These are phyloP conservation scores for Williopsis jadinii DNA, from an alignment of 1,139 yeast species.

Conservation along the genomic window DNA sequence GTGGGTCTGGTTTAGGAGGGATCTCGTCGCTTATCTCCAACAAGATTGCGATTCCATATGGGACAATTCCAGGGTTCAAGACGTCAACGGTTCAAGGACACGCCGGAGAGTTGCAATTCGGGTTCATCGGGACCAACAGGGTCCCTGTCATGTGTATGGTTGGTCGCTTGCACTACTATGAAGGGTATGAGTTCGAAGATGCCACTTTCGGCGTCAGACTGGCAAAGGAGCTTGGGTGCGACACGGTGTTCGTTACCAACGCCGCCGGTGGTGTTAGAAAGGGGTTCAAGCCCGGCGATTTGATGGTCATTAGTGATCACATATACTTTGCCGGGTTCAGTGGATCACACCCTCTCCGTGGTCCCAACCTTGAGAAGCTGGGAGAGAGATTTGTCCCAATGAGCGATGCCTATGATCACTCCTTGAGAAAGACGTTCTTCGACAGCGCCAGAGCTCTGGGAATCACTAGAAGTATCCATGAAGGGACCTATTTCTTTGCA, in stretches of 20 bases:
- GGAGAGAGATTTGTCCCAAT: slow-evolving; percentile 88
- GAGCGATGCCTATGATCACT: slow-evolving; percentile 83
- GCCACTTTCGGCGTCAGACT: slow-evolving; percentile 85
- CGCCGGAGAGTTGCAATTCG: slow-evolving; percentile 76
- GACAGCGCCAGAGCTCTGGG: slow-evolving; percentile 44
- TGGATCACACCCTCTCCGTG: slow-evolving; percentile 83
- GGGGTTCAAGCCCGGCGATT: slow-evolving; percentile 68
- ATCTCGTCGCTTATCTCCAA: slow-evolving; percentile 47
- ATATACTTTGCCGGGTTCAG: slow-evolving; percentile 86
- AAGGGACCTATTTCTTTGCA: slow-evolving; percentile 81
- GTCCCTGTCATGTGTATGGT: slow-evolving; percentile 91
- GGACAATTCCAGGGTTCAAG: slow-evolving; percentile 73
- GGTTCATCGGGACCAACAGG: slow-evolving; percentile 57
- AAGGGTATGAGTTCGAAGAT: slow-evolving; percentile 75
- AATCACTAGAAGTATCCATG: slow-evolving; percentile 60
- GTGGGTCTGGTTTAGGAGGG: slow-evolving; percentile 95
- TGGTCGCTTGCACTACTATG: slow-evolving; percentile 87
- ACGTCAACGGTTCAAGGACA: slow-evolving; percentile 87
- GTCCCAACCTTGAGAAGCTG: slow-evolving; percentile 70
- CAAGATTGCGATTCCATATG: slow-evolving; percentile 51
- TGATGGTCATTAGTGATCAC: slow-evolving; percentile 87
- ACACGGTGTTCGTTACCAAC: slow-evolving; percentile 70
- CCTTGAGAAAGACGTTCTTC: slow-evolving; percentile 54
- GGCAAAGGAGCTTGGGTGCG: slow-evolving; percentile 55
- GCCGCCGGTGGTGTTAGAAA: slow-evolving; percentile 90